Evolutionary conservation across 441 rosid species (phyloP).

Genomic region (Pelargonium myrrhifolium): DNA sequence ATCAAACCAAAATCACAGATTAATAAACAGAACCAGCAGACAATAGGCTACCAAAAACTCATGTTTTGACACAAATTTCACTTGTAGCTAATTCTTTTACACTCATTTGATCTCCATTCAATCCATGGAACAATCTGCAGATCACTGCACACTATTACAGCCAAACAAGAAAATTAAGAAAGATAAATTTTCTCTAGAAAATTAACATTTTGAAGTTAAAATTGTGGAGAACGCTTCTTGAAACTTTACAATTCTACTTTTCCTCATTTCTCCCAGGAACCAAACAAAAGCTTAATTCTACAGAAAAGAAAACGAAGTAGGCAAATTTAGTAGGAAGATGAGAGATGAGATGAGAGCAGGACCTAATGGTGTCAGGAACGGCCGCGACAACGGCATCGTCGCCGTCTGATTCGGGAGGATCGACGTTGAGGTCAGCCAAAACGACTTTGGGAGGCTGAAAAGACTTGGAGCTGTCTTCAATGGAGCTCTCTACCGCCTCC

Average conservation of each 20-base stretch:
- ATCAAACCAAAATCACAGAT: background rate
- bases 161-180: background rate
- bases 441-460: slow-evolving; percentile 43
- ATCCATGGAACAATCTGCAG: background rate
- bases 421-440: slow-evolving; percentile 83
- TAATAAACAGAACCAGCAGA: background rate
- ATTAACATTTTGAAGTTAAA: background rate
- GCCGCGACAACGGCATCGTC: slow-evolving; percentile 30
- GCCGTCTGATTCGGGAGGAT: slow-evolving; percentile 73
- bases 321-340: background rate
- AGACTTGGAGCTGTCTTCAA: slow-evolving; percentile 21
- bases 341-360: background rate
- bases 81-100: background rate
- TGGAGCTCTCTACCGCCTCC: slow-evolving; percentile 22
- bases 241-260: background rate
- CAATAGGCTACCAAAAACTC: background rate
- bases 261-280: background rate
- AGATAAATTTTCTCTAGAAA: background rate
- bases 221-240: background rate
- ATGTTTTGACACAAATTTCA: background rate
- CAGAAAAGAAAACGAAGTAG: background rate
- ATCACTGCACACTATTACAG: background rate
- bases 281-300: background rate
- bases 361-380: slow-evolving; percentile 39
- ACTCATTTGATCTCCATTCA: background rate